Conservation (phyloP, 768 basidiomycete species). For the Rhizopogon vesiculosus region DNA sequence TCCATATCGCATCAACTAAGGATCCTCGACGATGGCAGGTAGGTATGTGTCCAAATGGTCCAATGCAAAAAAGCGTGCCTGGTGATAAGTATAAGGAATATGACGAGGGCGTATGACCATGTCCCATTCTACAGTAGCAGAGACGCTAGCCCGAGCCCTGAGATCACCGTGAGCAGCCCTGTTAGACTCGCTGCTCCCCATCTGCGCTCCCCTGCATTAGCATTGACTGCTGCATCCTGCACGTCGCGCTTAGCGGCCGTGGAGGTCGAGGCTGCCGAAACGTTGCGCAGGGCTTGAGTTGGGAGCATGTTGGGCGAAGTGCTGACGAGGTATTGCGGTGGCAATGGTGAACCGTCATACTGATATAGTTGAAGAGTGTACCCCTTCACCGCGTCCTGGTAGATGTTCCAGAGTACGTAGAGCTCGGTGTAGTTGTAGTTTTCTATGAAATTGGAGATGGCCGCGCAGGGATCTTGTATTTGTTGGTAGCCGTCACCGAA, state of each 20-base stretch:
- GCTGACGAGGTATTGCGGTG: conserved; percentile 67
- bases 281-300: conserved; percentile 58
- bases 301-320: conserved; percentile 84
- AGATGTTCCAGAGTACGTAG: conserved; percentile 66
- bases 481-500: conserved; percentile 91
- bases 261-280: conserved; percentile 24
- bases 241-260: background rate
- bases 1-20: conserved; percentile 1
- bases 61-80: conserved; percentile 10
- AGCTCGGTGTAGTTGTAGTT: conserved; percentile 74
- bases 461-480: conserved; percentile 90
- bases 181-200: conserved; percentile 12
- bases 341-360: conserved; percentile 72
- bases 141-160: conserved; percentile 19
- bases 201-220: conserved; percentile 22
- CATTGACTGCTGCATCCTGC: conserved; percentile 7
- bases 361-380: conserved; percentile 74
- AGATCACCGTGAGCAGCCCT: conserved; percentile 7
- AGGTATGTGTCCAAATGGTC: conserved; percentile 19
- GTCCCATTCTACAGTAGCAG: conserved; percentile 14
- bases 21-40: conserved; percentile 12
- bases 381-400: conserved; percentile 54
- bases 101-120: background rate
- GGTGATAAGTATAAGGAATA: conserved; percentile 2
- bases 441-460: conserved; percentile 83